These are phyloP conservation scores for Xylaria venustula DNA, from an alignment of 495 filamentous ascomycete species.

Conservation along the genomic window DNA sequence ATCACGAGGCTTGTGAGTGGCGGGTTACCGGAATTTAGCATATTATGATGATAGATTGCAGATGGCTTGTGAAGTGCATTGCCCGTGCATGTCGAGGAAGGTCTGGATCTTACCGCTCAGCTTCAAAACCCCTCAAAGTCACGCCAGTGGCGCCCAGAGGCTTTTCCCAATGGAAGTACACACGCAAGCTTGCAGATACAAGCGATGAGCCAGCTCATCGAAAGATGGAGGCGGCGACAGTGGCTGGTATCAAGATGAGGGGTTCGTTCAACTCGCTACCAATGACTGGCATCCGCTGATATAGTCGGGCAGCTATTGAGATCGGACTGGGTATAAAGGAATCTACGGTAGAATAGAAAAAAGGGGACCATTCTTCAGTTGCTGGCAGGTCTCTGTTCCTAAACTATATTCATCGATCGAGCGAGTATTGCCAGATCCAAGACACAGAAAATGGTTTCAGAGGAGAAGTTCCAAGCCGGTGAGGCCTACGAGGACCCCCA, in stretches of 20 bases:
- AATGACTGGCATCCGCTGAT: neutral
- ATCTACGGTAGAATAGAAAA: neutral
- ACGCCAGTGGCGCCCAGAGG: neutral
- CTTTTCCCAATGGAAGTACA: neutral
- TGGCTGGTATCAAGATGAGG: slow-evolving; percentile 4
- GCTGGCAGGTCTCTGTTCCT: neutral
- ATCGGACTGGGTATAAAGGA: slow-evolving; percentile 5
- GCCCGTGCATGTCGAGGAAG: neutral
- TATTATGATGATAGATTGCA: neutral
- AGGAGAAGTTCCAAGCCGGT: slow-evolving; percentile 23
- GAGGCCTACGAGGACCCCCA: slow-evolving; percentile 21
- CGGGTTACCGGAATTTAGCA: no score
- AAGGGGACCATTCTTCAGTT: neutral
- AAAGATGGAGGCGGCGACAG: neutral
- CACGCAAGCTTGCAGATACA: neutral
- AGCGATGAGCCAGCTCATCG: neutral
- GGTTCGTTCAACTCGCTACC: neutral
- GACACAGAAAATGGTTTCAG: slow-evolving; percentile 12
- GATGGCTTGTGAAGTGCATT: neutral
- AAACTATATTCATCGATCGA: neutral
- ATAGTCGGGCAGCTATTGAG: neutral
- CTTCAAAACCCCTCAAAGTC: neutral
- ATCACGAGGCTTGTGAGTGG: no score
- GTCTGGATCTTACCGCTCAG: neutral
- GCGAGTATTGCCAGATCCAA: neutral